Evolutionary conservation across 2,329 filamentous ascomycete genomes (phyloP), one percentile per base, ranked within the genome.

Genomic region (Aulographum hederae): DNA sequence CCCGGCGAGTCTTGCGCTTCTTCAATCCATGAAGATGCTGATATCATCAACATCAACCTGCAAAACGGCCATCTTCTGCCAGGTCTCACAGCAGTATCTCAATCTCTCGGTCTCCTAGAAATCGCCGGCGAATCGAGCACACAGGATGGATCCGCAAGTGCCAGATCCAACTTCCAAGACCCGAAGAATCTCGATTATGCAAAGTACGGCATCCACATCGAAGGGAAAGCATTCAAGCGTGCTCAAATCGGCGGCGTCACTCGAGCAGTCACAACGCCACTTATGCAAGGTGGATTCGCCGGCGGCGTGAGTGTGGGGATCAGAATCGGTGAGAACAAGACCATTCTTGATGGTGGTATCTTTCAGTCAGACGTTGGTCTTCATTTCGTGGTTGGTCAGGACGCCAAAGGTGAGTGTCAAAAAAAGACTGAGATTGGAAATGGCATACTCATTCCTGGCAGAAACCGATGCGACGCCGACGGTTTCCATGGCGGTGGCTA

Each of bases 221-320:
- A 47, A n/a, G 48, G 48, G 32, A 57, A 54, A 38, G 73, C 72
- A 5, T 31, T 34, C 17, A 25, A 26, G 16, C 18, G 27, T 14
- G 32, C 28, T 6, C 28, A 19, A 4, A 53, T 54, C 18, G 70
- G 69, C 38, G 70, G 69, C 28, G 63, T 73, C 26, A 73, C 69
- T 5, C 58, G 58, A 27, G 67, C 67, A 29, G 59, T 75, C 32
- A 65, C 69, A 0, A 64, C 69, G 1, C 70, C 70, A 2, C 54
- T 52, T 18, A 61, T 61, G 38, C 46, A 45, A 0, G 47, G 51
- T 2, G 51, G 45, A 3, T 61, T 63, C 1, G 60, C 69, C 37
- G 58, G 63, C 34, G 70, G 70, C 26, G 67, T 64, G 1, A 70
- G 67, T 37, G 67, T 66, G 4, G 69, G 68, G 3, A 70, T 74